Base-by-base conservation (phyloP, 306 rosid species). In the Malus sylvestris region DNA sequence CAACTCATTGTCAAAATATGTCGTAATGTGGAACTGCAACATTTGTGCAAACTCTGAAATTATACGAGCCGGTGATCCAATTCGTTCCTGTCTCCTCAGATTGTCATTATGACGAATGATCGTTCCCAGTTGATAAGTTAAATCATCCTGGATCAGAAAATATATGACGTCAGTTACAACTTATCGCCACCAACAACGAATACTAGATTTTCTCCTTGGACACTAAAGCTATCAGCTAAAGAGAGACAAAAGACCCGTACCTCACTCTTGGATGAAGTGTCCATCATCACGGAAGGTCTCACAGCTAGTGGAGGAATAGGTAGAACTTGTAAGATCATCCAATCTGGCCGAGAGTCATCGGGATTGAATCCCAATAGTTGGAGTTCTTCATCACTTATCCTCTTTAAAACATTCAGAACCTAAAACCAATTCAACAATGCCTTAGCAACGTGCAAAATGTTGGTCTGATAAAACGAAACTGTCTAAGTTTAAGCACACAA, bases 301-400 rank as follows among this genome's bases (percentile, higher is more conserved):
- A 92, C 98, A n/a, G 96, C 95, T 71, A 93, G 97, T 35, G 98
- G 98, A 74, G 98, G 98, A 79, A 91, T 91, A 25, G 98, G 98
- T 76, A 94, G 98, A 74, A 92, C 98, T 92, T 94, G 97, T 42
- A 94, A 83, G 77, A 94, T 91, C 98, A 94, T 85, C 98, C 96
- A 94, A 78, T 92, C 96, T 22, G 97, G 98, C 6, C 96, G 97
- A 61, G 98, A 97, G 83, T 80, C 90, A 77, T 89, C 90, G 3
- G 98, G 98, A 76, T 88, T 86, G 83, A 94, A 85, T 77, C 98
- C 98, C 73, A 92, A 76, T 74, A 92, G 85, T 74, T 84, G 88
- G 77, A 95, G 90, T 81, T 94, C 98, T 73, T 89, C 97, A 5
- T 94, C 98, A 42, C 95, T 92, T 75, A 94, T 94, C 73, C 97